These are phyloP conservation scores for Aspergillus arachidicola DNA, from an alignment of 2,329 filamentous ascomycete genomes.

Conservation along the genomic window DNA sequence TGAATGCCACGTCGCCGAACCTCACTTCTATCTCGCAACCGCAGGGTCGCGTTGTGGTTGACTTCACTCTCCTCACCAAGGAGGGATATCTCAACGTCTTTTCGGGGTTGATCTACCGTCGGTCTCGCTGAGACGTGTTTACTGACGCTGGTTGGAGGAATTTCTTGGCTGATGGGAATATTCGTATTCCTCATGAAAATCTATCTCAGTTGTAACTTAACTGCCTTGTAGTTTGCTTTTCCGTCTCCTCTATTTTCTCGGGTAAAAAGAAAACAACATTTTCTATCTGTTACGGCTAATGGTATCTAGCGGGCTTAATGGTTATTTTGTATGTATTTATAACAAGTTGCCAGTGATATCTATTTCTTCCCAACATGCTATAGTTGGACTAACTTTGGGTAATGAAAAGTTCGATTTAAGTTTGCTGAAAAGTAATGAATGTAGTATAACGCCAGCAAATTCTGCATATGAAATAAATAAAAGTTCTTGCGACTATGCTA, in stretches of 20 bases:
- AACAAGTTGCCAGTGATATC: conserved; percentile 5
- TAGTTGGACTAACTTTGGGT: neutral
- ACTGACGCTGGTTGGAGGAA: neutral
- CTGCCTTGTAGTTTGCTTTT: conserved; percentile 4
- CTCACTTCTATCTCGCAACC: conserved; percentile 29
- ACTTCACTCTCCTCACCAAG: conserved; percentile 45
- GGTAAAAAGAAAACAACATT: conserved; percentile 2
- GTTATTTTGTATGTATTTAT: conserved; percentile 3
- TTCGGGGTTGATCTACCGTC: conserved; percentile 38
- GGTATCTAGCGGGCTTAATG: conserved; percentile 10
- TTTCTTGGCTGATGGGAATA: neutral
- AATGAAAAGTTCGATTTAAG: neutral
- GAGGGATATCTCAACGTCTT: conserved; percentile 47
- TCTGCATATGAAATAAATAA: neutral
- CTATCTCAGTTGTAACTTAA: conserved; percentile 6
- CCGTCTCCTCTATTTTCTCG: neutral
- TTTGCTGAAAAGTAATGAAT: neutral
- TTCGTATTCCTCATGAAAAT: neutral
- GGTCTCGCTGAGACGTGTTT: conserved; percentile 24
- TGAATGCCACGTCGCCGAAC: conserved; percentile 28
- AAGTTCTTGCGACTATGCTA: neutral
- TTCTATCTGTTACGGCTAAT: conserved; percentile 7
- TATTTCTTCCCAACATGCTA: neutral
- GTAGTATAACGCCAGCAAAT: neutral
- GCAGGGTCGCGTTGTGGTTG: conserved; percentile 37